Percentiles rank a stretch among this genome's conserved stretches.
These are phyloP conservation scores for Podaxis sp. DNA, from an alignment of 768 basidiomycete genomes.

Conservation along the genomic window DNA sequence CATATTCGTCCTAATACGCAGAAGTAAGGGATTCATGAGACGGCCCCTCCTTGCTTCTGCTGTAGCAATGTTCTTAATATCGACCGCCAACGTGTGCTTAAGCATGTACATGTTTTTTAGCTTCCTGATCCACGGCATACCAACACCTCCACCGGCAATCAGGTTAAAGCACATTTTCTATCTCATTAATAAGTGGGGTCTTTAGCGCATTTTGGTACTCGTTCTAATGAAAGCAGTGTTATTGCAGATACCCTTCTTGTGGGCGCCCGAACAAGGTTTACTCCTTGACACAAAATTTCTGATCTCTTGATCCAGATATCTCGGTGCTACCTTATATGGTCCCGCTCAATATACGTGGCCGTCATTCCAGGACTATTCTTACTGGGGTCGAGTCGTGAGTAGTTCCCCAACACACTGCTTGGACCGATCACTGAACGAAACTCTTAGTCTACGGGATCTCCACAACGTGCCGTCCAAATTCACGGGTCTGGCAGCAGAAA, in stretches of 20 bases:
- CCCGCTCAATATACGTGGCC: constrained; percentile 26
- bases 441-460: background rate
- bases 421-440: background rate
- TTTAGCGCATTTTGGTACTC: background rate
- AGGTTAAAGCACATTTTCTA: constrained; percentile 35
- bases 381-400: constrained; percentile 32
- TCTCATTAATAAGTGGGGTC: constrained; percentile 38
- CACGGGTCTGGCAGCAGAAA: constrained; percentile 14
- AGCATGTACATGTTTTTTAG: constrained; percentile 31
- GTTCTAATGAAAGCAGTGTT: constrained; percentile 5
- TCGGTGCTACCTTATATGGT: constrained; percentile 41
- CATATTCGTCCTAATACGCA: constrained; percentile 28
- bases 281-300: background rate
- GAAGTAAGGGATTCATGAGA: constrained; percentile 22
- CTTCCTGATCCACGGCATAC: constrained; percentile 20
- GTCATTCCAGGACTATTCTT: constrained; percentile 28
- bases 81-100: constrained; percentile 33
- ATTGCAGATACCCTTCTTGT: constrained; percentile 18
- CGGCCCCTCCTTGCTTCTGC: constrained; percentile 30
- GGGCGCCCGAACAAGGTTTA: background rate
- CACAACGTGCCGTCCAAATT: constrained; percentile 23
- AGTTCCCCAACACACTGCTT: background rate
- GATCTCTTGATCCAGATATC: constrained; percentile 21
- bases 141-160: constrained; percentile 19
- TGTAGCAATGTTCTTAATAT: constrained; percentile 34